Percentiles rank a stretch among this genome's conserved stretches.
phyloP scores from a whole-genome alignment of 2,329 filamentous ascomycete genomes.

The Aspergillus fijiensis region DNA sequence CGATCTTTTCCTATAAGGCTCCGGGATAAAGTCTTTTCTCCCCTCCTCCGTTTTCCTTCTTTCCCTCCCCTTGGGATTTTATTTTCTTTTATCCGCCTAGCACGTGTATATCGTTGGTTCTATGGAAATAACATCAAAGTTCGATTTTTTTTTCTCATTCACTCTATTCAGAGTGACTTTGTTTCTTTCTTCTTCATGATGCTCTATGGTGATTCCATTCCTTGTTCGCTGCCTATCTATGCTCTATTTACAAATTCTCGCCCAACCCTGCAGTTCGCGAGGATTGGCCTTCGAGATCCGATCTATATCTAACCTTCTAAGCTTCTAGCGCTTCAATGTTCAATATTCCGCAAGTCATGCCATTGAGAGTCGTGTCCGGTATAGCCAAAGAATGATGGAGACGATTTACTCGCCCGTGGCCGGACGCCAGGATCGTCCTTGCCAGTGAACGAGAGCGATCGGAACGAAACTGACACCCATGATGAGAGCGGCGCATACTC shows the following conservation, averaged over 20 bases:
- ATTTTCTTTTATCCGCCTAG: not conserved
- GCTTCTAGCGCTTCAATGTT: not conserved
- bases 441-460: slow-evolving; percentile 31
- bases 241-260: not conserved
- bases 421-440: slow-evolving; percentile 26
- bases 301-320: slow-evolving; percentile 6
- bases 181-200: not conserved
- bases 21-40: slow-evolving; percentile 5
- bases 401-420: slow-evolving; percentile 4
- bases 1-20: not conserved
- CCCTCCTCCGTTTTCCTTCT: not conserved
- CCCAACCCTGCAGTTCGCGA: not conserved
- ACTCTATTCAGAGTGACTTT: not conserved
- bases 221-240: not conserved
- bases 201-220: not conserved
- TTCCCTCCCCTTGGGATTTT: not conserved
- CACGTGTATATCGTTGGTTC: not conserved
- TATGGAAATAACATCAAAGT: not conserved
- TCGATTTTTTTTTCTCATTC: not conserved
- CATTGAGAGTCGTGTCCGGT: not conserved
- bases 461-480: slow-evolving; percentile 34
- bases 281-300: not conserved
- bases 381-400: not conserved
- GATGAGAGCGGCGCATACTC: slow-evolving; percentile 32
- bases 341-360: not conserved